Percentiles rank a stretch among this genome's conserved stretches.
Conservation (phyloP, 2,329 filamentous ascomycete species). For the Aspergillus eucalypticola region DNA sequence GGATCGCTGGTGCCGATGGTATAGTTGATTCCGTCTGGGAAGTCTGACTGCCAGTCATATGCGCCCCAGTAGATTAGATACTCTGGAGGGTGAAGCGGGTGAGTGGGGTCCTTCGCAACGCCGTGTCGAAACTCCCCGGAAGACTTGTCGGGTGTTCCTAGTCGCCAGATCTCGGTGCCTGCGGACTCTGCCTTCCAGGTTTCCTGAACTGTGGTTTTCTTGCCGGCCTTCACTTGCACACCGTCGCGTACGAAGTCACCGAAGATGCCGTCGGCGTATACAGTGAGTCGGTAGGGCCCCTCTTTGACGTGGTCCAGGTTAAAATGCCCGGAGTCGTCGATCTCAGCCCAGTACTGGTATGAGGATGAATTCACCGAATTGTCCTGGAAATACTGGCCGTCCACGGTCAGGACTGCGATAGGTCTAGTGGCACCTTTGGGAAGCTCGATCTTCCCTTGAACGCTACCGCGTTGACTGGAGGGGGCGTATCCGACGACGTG, state of each 20-base stretch:
- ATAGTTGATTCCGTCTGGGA: constrained; percentile 60
- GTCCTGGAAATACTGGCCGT: constrained; percentile 58
- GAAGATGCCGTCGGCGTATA: constrained; percentile 64
- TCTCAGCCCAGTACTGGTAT: constrained; percentile 64
- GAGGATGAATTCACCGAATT: constrained; percentile 57
- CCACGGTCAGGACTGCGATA: constrained; percentile 58
- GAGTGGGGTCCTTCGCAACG: constrained; percentile 49
- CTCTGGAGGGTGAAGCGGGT: constrained; percentile 56
- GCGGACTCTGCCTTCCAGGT: constrained; percentile 58
- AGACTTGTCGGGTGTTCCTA: constrained; percentile 63
- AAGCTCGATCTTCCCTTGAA: constrained; percentile 53
- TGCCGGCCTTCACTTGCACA: constrained; percentile 47
- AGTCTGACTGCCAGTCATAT: constrained; percentile 62
- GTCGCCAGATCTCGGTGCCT: constrained; percentile 62
- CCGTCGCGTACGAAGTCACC: constrained; percentile 60
- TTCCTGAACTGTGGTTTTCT: constrained; percentile 39
- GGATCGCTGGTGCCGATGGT: constrained; percentile 56
- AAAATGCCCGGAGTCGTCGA: constrained; percentile 51
- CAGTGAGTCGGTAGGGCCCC: constrained; percentile 62
- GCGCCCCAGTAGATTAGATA: constrained; percentile 63
- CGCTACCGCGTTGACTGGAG: constrained; percentile 53
- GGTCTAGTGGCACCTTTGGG: constrained; percentile 54
- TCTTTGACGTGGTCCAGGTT: constrained; percentile 57
- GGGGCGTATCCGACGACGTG: constrained; percentile 62
- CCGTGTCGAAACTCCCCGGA: constrained; percentile 64